These are phyloP conservation scores for Ciborinia camelliae DNA, from an alignment of 2,329 filamentous ascomycete genomes.

Conservation along the genomic window DNA sequence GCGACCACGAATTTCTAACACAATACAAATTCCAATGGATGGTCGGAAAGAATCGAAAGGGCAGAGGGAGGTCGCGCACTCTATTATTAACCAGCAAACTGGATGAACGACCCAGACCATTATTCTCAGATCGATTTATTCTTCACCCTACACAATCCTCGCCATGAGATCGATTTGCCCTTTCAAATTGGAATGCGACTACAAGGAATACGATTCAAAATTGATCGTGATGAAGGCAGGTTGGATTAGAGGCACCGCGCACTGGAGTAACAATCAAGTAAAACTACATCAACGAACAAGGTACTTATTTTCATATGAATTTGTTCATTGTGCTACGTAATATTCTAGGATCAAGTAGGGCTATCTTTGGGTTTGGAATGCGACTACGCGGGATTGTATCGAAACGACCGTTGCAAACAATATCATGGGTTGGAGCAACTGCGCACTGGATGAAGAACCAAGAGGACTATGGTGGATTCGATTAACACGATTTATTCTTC, in stretches of 20 bases:
- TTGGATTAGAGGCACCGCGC: not conserved
- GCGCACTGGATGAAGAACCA: not conserved
- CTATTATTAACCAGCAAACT: not conserved
- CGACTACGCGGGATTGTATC: not conserved
- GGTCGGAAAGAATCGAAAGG: not conserved
- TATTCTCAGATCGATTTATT: not conserved
- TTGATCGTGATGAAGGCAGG: not conserved
- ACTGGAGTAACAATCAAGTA: too few species aligned
- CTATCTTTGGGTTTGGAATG: not conserved
- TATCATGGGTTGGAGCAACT: not conserved
- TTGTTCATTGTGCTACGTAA: not conserved
- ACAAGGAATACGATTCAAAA: not conserved
- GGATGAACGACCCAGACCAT: not conserved
- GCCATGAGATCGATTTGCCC: not conserved
- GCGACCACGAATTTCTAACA: too few species aligned
- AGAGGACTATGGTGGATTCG: not conserved
- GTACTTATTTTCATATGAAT: not conserved
- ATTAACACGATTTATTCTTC: not conserved
- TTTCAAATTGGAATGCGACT: not conserved
- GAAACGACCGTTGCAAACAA: not conserved
- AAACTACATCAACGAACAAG: too few species aligned
- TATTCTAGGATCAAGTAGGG: not conserved
- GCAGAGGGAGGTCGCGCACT: not conserved
- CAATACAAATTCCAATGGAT: not conserved
- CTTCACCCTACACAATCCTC: not conserved